Conservation (phyloP, 352 stramenopile genomes). For the Lagenidium sp. region DNA sequence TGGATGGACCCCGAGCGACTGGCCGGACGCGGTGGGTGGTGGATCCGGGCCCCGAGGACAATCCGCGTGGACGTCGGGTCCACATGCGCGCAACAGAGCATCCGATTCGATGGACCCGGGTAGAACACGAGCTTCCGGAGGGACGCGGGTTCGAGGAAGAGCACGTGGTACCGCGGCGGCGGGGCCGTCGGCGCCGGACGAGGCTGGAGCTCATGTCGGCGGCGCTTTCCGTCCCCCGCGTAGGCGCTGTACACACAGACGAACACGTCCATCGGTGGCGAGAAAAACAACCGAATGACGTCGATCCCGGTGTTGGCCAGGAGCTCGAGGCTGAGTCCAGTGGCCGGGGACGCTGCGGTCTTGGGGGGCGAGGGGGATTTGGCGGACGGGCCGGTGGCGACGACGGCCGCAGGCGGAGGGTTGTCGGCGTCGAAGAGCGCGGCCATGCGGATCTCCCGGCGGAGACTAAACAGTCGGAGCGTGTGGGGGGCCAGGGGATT, state of each 20-base stretch:
- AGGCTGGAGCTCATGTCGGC: slow-evolving; percentile 1
- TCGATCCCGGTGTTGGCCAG: slow-evolving; percentile 5
- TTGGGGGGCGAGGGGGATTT: neutral
- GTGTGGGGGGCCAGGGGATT: slow-evolving; percentile 29
- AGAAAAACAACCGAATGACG: slow-evolving; percentile 29
- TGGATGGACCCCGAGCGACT: neutral
- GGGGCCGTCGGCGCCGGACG: neutral
- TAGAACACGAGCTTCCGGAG: slow-evolving; percentile 49
- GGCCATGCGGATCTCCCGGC: slow-evolving; percentile 49
- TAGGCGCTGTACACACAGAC: slow-evolving; percentile 44
- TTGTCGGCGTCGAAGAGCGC: slow-evolving; percentile 33
- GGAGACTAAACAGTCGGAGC: slow-evolving; percentile 63
- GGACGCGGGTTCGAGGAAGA: slow-evolving; percentile 55
- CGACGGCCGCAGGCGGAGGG: slow-evolving; percentile 1
- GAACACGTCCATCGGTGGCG: slow-evolving; percentile 37
- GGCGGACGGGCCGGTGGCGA: neutral
- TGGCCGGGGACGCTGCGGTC: neutral
- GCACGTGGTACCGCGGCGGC: slow-evolving; percentile 20
- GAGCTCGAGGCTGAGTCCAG: too few relatives aligned
- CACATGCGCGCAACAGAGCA: slow-evolving; percentile 32
- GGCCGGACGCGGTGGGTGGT: neutral
- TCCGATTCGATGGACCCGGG: slow-evolving; percentile 24
- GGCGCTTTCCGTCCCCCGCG: slow-evolving; percentile 1
- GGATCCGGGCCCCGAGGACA: slow-evolving; percentile 23
- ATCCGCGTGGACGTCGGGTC: slow-evolving; percentile 28